Conservation (phyloP, 257 asterid genomes). For the Plantago major region DNA sequence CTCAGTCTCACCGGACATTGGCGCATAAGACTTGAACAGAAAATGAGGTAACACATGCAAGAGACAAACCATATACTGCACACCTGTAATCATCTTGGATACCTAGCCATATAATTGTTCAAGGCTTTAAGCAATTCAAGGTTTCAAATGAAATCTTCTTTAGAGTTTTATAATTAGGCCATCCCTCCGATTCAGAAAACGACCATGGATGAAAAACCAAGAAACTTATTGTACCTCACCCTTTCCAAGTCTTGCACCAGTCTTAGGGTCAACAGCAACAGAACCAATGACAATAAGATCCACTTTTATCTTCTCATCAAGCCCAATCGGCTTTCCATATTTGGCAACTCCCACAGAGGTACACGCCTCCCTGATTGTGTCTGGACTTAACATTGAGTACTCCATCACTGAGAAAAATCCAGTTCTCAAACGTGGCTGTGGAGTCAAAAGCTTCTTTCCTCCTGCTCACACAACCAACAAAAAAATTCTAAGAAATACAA, state of each 20-base stretch:
- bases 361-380: slow-evolving; percentile 80
- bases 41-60: neutral
- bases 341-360: slow-evolving; percentile 89
- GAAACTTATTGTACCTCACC: slow-evolving; percentile 57
- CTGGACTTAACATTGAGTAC: slow-evolving; percentile 40
- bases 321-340: slow-evolving; percentile 79
- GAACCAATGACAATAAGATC: slow-evolving; percentile 89
- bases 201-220: slow-evolving; percentile 3
- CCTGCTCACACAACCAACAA: slow-evolving; percentile 28
- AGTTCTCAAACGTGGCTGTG: slow-evolving; percentile 93
- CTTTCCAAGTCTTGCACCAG: slow-evolving; percentile 98
- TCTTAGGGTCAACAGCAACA: slow-evolving; percentile 83
- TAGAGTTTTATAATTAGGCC: too few relatives aligned
- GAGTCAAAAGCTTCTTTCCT: slow-evolving; percentile 78
- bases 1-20: neutral
- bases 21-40: neutral
- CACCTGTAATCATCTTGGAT: neutral
- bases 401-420: slow-evolving; percentile 87
- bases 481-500: neutral
- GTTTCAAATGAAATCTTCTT: too few relatives aligned
- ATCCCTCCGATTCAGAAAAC: neutral
- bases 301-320: slow-evolving; percentile 83
- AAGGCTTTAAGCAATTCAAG: too few relatives aligned
- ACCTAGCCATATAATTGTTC: neutral
- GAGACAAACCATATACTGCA: neutral